Percentiles rank a stretch among this genome's conserved stretches.
These are phyloP conservation scores for Colletotrichum sp. DNA, from an alignment of 2,329 filamentous ascomycete genomes.

Conservation along the genomic window DNA sequence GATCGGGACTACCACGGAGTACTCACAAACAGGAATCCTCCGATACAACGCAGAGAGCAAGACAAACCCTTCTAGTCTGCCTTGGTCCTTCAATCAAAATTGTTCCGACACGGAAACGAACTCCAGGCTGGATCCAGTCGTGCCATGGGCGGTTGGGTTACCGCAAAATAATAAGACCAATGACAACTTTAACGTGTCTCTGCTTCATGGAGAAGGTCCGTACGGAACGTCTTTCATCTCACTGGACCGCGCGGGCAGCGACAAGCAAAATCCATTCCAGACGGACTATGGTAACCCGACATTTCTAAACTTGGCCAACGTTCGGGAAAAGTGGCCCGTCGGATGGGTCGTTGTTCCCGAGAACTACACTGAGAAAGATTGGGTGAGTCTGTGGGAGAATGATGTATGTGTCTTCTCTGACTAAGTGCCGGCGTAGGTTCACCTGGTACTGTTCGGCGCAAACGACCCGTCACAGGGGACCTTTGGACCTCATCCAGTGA, in stretches of 20 bases:
- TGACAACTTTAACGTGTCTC: background rate
- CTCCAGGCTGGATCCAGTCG: slow-evolving; percentile 29
- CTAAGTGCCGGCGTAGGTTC: background rate
- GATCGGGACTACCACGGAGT: background rate
- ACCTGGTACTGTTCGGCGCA: background rate
- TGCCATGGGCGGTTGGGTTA: slow-evolving; percentile 21
- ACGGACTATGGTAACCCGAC: slow-evolving; percentile 47
- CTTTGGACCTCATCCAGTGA: background rate
- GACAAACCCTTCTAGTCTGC: slow-evolving; percentile 14
- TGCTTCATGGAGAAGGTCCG: background rate
- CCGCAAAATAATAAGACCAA: background rate
- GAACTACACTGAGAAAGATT: slow-evolving; percentile 19
- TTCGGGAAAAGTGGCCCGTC: slow-evolving; percentile 1
- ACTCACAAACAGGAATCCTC: slow-evolving; percentile 28
- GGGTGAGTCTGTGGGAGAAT: background rate
- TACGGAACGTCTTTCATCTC: slow-evolving; percentile 29
- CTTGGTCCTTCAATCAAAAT: slow-evolving; percentile 21
- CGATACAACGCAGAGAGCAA: slow-evolving; percentile 24
- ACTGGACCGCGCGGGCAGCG: background rate
- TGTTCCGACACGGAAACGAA: slow-evolving; percentile 32
- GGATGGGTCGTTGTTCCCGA: slow-evolving; percentile 22
- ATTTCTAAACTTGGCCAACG: slow-evolving; percentile 29
- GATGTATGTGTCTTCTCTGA: background rate
- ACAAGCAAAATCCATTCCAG: slow-evolving; percentile 21
- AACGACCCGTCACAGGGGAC: background rate